Percentiles rank a stretch among this genome's conserved stretches.
Conservation (phyloP, 306 rosid species). For the Cyclanthera cordifolia region DNA sequence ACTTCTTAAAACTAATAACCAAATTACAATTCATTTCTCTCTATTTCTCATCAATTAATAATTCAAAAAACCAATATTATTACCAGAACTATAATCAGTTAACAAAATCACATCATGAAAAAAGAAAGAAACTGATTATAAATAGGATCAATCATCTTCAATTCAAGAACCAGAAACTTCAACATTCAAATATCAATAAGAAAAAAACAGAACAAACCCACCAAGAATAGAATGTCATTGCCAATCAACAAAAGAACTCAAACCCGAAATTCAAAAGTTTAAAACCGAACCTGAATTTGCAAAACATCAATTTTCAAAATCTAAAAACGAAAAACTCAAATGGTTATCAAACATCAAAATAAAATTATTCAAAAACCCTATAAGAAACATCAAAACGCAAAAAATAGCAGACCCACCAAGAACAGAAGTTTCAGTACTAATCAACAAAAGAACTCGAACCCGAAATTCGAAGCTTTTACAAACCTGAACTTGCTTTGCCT, state of each 20-base stretch:
- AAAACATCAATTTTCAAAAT: no score
- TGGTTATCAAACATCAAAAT: no score
- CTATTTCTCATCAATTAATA: neutral
- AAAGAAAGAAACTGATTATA: neutral
- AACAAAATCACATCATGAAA: neutral
- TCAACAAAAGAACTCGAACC: neutral
- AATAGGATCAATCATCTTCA: neutral
- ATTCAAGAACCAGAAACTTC: neutral
- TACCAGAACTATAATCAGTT: neutral
- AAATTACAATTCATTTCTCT: neutral
- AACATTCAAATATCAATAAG: neutral
- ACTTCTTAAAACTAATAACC: neutral
- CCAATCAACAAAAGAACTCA: neutral
- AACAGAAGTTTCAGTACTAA: neutral
- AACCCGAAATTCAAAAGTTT: neutral
- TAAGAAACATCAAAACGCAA: neutral
- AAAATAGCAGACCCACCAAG: neutral
- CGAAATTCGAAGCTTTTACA: neutral
- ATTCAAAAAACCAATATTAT: neutral
- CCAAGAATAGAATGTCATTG: neutral
- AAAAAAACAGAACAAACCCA: no score
- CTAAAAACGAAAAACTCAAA: no score
- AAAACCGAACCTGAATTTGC: constrained; percentile 66
- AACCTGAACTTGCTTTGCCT: constrained; percentile 93
- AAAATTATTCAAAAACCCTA: no score